Evolutionary conservation across 805 yeast species (phyloP).

Genomic region (Blastobotrys americana): DNA sequence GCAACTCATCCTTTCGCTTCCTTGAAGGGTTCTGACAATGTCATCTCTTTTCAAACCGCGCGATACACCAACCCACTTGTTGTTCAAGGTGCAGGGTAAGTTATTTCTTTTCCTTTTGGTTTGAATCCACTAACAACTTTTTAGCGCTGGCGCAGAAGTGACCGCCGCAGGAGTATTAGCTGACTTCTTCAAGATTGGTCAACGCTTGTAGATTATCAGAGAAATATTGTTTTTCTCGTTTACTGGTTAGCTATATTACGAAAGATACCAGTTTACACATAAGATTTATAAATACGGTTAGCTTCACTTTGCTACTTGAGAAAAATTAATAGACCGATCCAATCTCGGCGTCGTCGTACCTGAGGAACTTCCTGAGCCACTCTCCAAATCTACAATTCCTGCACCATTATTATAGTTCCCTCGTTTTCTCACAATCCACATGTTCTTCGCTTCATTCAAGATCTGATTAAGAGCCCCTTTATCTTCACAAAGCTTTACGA

Average conservation of each 20-base stretch:
- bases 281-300: no score
- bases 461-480: conserved; percentile 41
- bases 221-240: no score
- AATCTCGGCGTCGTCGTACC: background rate
- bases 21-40: conserved; percentile 93
- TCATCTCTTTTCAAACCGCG: conserved; percentile 81
- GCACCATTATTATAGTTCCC: background rate
- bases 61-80: conserved; percentile 91
- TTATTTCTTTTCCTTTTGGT: no score
- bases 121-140: no score
- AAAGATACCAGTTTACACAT: no score
- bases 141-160: conserved; percentile 69
- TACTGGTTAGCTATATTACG: no score
- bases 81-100: conserved; percentile 98
- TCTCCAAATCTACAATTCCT: background rate
- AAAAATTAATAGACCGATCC: background rate
- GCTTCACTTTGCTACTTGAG: no score
- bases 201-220: conserved; percentile 58
- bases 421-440: conserved; percentile 7
- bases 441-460: conserved; percentile 52
- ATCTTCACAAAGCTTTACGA: conserved; percentile 55
- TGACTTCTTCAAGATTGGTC: conserved; percentile 86
- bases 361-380: background rate
- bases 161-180: conserved; percentile 89
- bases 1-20: conserved; percentile 92